Base-by-base conservation (phyloP, 495 filamentous ascomycete genomes). In the Cairneyella variabilis region DNA sequence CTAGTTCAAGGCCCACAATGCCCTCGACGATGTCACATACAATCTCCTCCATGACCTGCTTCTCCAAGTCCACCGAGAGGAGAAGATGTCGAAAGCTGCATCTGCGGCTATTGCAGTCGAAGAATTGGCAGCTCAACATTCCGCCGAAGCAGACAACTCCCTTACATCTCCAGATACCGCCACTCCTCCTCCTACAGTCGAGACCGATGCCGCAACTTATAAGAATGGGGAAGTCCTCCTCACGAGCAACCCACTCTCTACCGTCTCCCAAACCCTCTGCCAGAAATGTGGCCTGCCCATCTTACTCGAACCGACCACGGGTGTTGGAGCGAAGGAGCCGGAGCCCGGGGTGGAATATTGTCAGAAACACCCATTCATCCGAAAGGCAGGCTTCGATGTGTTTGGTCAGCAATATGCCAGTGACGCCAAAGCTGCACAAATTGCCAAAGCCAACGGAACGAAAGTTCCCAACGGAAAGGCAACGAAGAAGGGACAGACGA, bases 171-270 rank as follows among this genome's bases (percentile, higher is more conserved):
- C 65, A 7, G 64, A 65, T 16, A 45, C 51, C 9, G 54, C 63
- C 30, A 39, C 49, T 4, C 27, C 38, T 2, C 22, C 38, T 14
- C 50, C 50, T 41, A 62, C 80, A 38, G 73, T 89, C 48, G 84
- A 89, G 56, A 89, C 85, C 1, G 78, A 85, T 1, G 85, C 78
- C 2, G 88, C 86, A 17, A 73, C 82, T 36, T 89, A 83, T 69
- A 83, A 90, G 46, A 80, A 85, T 54, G 86, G 86, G 22, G 82
- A 79, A 62, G 83, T 89, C 3, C 72, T 74, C 28, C 72, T 92
- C 39, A 89, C 86, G 60, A 86, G 86, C 17, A 91, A 91, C 58
- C 88, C 88, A 1, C 69, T 92, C 27, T 76, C 80, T 44, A 89
- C 84, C 10, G 84, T 81, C 22, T 5, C 30, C 21, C 85, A 91